phyloP scores from a whole-genome alignment of 495 filamentous ascomycete species.

The Penicillium dipodomyicola region DNA sequence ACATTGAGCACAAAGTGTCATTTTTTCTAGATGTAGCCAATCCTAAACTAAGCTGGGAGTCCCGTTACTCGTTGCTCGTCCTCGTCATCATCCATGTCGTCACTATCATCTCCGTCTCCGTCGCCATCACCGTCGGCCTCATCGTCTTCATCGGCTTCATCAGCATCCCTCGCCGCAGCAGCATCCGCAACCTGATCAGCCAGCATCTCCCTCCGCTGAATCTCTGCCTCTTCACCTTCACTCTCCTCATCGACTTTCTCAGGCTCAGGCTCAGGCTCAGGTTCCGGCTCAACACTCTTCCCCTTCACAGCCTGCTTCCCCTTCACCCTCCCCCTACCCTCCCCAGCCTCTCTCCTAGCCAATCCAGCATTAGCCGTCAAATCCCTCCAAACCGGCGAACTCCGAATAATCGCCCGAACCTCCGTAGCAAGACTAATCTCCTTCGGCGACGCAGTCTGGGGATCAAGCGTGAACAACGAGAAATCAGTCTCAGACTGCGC shows the following conservation, averaged over 20 bases:
- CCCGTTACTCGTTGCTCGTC: slow-evolving; percentile 18
- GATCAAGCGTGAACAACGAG: slow-evolving; percentile 33
- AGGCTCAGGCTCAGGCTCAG: slow-evolving; percentile 1
- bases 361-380: slow-evolving; percentile 21
- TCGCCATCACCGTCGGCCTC: slow-evolving; percentile 13
- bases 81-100: slow-evolving; percentile 16
- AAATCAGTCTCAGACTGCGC: slow-evolving; percentile 30
- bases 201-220: slow-evolving; percentile 31
- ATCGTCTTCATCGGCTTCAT: slow-evolving; percentile 17
- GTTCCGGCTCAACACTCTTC: slow-evolving; percentile 23
- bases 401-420: slow-evolving; percentile 38
- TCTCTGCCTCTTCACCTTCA: slow-evolving; percentile 40
- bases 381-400: slow-evolving; percentile 35
- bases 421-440: slow-evolving; percentile 42
- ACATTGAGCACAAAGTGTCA: background rate
- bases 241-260: slow-evolving; percentile 25
- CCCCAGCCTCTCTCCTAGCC: slow-evolving; percentile 16
- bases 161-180: slow-evolving; percentile 28
- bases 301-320: slow-evolving; percentile 16
- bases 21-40: slow-evolving; percentile 9
- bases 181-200: slow-evolving; percentile 33
- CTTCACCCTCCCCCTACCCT: slow-evolving; percentile 19
- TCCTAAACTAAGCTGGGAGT: background rate
- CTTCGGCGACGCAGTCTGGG: slow-evolving; percentile 20
- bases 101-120: slow-evolving; percentile 12